phyloP scores from a whole-genome alignment of 2,329 filamentous ascomycete species.

The Ramularia endophylla region DNA sequence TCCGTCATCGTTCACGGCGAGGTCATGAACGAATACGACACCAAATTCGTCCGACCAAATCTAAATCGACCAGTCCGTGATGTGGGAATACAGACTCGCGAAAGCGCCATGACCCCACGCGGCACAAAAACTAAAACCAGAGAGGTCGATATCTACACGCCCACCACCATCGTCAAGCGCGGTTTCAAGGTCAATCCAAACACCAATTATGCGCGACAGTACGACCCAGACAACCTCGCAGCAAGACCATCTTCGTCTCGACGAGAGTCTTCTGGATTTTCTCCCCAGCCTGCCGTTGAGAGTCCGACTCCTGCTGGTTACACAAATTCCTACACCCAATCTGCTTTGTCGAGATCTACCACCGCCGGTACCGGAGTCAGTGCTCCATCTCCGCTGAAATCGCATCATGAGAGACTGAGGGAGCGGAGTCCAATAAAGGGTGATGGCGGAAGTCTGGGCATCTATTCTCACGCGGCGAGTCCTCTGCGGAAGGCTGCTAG shows the following conservation, averaged over 20 bases:
- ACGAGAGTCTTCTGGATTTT: constrained; percentile 13
- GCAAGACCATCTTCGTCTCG: constrained; percentile 11
- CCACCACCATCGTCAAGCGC: constrained; percentile 60
- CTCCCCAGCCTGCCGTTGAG: constrained; percentile 8
- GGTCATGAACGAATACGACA: constrained; percentile 92
- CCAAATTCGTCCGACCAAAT: constrained; percentile 86
- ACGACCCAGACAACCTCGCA: constrained; percentile 56
- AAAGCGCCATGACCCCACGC: constrained; percentile 28
- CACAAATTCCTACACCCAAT: constrained; percentile 30
- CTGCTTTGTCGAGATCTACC: constrained; percentile 33
- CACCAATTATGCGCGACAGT: constrained; percentile 62
- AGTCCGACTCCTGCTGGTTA: constrained; percentile 19
- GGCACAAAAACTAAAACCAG: constrained; percentile 26
- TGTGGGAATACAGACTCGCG: constrained; percentile 71
- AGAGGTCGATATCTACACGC: constrained; percentile 58
- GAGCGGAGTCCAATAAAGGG: constrained; percentile 49
- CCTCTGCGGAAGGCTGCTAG: constrained; percentile 74
- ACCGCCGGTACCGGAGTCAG: constrained; percentile 21
- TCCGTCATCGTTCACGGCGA: constrained; percentile 78
- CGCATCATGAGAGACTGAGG: constrained; percentile 36
- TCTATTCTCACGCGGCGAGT: constrained; percentile 73
- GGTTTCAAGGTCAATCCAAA: constrained; percentile 79
- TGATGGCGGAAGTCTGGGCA: constrained; percentile 72
- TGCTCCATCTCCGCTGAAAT: constrained; percentile 40
- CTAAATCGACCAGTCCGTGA: constrained; percentile 74